Evolutionary conservation across 164 flowering plant species (phyloP).

Genomic region (Houttuynia cordata): DNA sequence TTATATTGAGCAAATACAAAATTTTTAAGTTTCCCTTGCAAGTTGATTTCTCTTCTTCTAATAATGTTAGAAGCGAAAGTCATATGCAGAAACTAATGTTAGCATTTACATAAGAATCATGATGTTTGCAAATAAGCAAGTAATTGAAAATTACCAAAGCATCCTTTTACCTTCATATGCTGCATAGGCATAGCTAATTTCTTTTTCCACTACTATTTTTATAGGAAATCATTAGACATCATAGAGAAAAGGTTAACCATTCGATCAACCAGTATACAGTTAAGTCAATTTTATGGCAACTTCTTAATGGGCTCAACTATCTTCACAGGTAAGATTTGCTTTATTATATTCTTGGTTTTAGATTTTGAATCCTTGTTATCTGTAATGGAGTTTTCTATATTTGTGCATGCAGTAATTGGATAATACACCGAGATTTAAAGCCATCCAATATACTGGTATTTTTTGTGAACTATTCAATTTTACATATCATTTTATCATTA

Average conservation of each 20-base stretch:
- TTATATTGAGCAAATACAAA: no score
- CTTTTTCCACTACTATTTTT: background rate
- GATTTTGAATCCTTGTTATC: background rate
- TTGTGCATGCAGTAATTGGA: constrained; percentile 75
- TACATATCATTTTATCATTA: background rate
- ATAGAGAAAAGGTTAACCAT: constrained; percentile 78
- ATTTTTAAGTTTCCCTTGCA: no score
- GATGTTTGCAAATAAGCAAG: no score
- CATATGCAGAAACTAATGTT: no score
- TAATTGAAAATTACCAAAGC: no score
- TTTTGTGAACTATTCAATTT: constrained; percentile 1
- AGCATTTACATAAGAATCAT: no score
- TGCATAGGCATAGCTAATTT: background rate
- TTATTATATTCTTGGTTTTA: background rate
- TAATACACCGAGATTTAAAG: constrained; percentile 92
- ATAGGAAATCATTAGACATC: constrained; percentile 94
- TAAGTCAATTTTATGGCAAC: constrained; percentile 93
- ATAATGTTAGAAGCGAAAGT: no score
- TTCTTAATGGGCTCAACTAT: constrained; percentile 94
- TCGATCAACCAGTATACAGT: constrained; percentile 75
- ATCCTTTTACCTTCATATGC: no score
- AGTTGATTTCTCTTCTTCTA: no score
- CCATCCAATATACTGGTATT: constrained; percentile 93
- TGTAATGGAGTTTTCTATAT: background rate
- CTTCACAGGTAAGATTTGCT: constrained; percentile 58